Evolutionary conservation across 371 early-diverging fungal genomes (phyloP), one percentile per base, ranked within the genome.

Genomic region (Apophysomyces ossiformis): DNA sequence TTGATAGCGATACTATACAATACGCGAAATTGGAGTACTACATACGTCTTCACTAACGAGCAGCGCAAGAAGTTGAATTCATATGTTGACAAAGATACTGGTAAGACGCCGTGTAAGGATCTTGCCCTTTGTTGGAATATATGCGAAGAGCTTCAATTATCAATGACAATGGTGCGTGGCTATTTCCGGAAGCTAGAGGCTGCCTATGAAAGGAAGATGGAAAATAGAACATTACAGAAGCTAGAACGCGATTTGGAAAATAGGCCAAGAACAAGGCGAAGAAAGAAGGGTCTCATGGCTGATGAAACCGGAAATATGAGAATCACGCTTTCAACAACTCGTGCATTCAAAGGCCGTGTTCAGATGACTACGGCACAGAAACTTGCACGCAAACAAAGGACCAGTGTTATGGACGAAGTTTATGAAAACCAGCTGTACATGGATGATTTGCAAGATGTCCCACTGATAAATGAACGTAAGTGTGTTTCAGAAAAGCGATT

Each of bases 11-110:
- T 58, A 37, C 57, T 82, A 6, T 64, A 57, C 13, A 39, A 61
- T 7, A n/a, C 58, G 4, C 68, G 79, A 35, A 86, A 86, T 64
- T 88, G 89, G 89, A 74, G 70, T 15, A 56, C 66, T 9, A 70
- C 64, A 18, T 75, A 64, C 60, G 66, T 70, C 15, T 83, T 76
- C 62, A 77, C 74, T 8, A 50, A 61, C 5, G 70, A 65, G 15
- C 83, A 85, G 61, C 62, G 74, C 2, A 63, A 38, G 61, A 37
- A 69, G 16, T 63, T 88, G 7, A 81, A 83, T 43, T 37, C 61
- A 12, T 73, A 82, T 59, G 69, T 84, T 62, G 71, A 85, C 58
- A 68, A 75, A 12, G 69, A 70, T 50, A 68, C 58, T 1, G 72
- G 71, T 6, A 58, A 57, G 13, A 86, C 86, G 1, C 85, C 87